These are phyloP conservation scores for Dacryopinax primogenitus DNA, from an alignment of 768 basidiomycete genomes.

Conservation along the genomic window DNA sequence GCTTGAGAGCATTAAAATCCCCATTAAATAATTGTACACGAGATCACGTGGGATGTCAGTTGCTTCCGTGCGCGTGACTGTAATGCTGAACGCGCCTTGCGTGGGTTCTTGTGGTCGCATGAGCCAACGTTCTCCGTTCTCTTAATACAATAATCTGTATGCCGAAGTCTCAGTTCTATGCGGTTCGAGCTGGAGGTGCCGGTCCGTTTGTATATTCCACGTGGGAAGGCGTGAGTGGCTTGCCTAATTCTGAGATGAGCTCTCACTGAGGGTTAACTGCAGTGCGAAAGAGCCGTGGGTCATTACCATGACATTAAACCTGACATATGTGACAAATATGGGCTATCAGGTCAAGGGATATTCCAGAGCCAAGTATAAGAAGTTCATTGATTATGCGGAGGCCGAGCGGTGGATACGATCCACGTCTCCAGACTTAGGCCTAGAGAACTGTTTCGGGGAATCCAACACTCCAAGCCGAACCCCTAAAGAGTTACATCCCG, in stretches of 20 bases:
- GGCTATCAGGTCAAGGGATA: slow-evolving; percentile 22
- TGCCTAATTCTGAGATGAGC: background rate
- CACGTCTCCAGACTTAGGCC: background rate
- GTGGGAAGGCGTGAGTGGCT: slow-evolving; percentile 52
- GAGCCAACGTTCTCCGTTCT: background rate
- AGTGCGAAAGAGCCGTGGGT: slow-evolving; percentile 13
- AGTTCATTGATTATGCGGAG: background rate
- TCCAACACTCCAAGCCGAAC: too few species aligned
- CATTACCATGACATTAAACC: background rate
- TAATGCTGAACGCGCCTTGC: background rate
- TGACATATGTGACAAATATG: background rate
- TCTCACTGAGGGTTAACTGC: slow-evolving; percentile 4
- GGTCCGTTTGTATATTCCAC: slow-evolving; percentile 45
- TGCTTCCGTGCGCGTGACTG: background rate
- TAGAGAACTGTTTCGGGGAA: too few species aligned
- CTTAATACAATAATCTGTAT: background rate
- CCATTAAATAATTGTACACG: background rate
- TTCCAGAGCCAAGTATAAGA: slow-evolving; percentile 11
- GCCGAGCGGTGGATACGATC: background rate
- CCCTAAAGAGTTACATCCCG: too few species aligned
- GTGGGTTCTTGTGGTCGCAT: background rate
- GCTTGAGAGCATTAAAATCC: background rate
- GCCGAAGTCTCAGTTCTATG: slow-evolving; percentile 39
- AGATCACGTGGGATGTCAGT: too few species aligned
- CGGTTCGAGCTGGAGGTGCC: slow-evolving; percentile 44